A percentile compares a stretch with the other conserved stretches of the same genome.
These are phyloP conservation scores for Pascua guehoae DNA, from an alignment of 1,284 basidiomycete genomes.

Conservation along the genomic window DNA sequence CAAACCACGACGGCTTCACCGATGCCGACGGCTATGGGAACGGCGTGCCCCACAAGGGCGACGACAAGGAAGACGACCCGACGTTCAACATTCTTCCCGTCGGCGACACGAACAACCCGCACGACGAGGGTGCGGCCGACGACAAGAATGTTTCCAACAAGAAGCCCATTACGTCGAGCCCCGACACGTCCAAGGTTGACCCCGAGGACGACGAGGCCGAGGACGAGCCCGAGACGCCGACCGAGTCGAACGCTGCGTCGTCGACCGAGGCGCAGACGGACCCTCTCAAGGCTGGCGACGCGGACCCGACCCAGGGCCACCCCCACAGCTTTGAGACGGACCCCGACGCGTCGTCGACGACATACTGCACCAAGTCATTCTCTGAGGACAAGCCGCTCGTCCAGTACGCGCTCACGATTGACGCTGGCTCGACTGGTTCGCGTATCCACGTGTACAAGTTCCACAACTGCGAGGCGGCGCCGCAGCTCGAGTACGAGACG, in stretches of 20 bases:
- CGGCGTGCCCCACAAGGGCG: no score
- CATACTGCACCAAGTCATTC: constrained; percentile 61
- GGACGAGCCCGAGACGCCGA: constrained; percentile 14
- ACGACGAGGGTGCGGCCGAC: constrained; percentile 18
- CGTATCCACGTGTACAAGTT: constrained; percentile 98
- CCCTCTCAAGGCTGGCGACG: neutral
- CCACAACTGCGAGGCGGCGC: constrained; percentile 77
- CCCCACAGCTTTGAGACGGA: constrained; percentile 47
- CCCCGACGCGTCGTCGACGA: constrained; percentile 38
- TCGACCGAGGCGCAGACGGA: neutral
- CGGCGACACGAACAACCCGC: constrained; percentile 23
- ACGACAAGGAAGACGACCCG: constrained; percentile 25
- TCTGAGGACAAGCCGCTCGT: constrained; percentile 57
- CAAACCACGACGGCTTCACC: no score
- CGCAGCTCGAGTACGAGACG: constrained; percentile 86
- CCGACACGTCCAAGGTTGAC: neutral
- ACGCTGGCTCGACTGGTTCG: constrained; percentile 95
- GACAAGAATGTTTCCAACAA: constrained; percentile 8
- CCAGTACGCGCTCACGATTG: constrained; percentile 95
- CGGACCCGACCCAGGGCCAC: constrained; percentile 8
- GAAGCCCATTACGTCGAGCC: neutral
- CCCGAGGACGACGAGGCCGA: constrained; percentile 6
- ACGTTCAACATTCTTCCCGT: constrained; percentile 30
- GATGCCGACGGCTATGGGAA: no score
- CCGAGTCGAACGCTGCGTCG: constrained; percentile 12